A percentile compares a stretch with the other conserved stretches of the same genome.
phyloP scores from a whole-genome alignment of 441 rosid genomes.

The Francoa sonchifolia region DNA sequence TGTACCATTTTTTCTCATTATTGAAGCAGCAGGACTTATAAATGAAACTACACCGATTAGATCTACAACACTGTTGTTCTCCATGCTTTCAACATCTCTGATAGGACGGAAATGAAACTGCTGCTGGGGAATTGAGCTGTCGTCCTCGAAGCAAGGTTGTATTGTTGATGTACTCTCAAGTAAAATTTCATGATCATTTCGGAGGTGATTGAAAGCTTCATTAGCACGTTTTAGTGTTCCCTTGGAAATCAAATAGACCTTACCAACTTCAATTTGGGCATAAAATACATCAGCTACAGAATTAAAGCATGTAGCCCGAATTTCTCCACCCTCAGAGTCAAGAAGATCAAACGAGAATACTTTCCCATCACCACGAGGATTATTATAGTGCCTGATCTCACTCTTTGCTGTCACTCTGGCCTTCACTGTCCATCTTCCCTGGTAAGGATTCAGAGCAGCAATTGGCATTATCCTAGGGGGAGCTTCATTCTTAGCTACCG shows the following conservation, averaged over 20 bases:
- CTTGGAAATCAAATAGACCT: constrained; percentile 68
- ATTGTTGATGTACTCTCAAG: constrained; percentile 56
- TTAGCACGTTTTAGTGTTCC: constrained; percentile 82
- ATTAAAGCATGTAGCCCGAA: constrained; percentile 82
- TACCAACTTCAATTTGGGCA: constrained; percentile 66
- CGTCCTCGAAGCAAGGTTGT: constrained; percentile 62
- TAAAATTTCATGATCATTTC: constrained; percentile 70
- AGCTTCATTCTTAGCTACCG: constrained; percentile 78
- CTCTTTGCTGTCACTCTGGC: constrained; percentile 83
- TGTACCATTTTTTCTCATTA: constrained; percentile 75
- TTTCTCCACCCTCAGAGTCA: constrained; percentile 83
- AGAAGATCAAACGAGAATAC: constrained; percentile 84
- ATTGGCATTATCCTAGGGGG: constrained; percentile 67
- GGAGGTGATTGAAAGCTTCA: constrained; percentile 73
- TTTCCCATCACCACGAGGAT: constrained; percentile 81
- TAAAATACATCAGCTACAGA: constrained; percentile 71
- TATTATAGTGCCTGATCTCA: constrained; percentile 67
- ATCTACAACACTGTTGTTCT: constrained; percentile 55
- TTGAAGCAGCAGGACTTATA: constrained; percentile 57
- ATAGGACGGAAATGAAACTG: constrained; percentile 64
- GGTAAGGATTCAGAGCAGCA: constrained; percentile 80
- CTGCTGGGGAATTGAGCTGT: constrained; percentile 61
- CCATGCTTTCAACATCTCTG: constrained; percentile 53
- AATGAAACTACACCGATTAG: constrained; percentile 54
- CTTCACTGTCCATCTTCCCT: constrained; percentile 87